A percentile compares a stretch with the other conserved stretches of the same genome.
Evolutionary conservation across 1,139 yeast genomes (phyloP).

Genomic region (Scheffersomyces segobiensis): DNA sequence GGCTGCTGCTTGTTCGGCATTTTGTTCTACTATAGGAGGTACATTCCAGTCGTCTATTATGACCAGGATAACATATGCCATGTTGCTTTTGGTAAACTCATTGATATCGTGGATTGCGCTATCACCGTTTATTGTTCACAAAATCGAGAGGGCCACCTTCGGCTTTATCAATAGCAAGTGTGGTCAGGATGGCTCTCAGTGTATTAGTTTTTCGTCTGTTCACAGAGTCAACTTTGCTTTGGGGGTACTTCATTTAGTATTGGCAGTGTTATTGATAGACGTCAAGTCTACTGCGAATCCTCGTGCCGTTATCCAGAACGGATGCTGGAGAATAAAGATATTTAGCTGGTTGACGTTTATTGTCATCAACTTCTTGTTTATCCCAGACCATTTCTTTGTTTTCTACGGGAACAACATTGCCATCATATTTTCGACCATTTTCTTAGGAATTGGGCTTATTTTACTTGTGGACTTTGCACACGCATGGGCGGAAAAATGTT

Average conservation of each 20-base stretch:
- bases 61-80: conserved; percentile 79
- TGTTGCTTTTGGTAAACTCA: conserved; percentile 74
- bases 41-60: conserved; percentile 65
- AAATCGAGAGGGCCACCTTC: conserved; percentile 72
- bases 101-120: conserved; percentile 88
- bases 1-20: conserved; percentile 76
- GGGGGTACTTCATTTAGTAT: conserved; percentile 71
- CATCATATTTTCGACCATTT: conserved; percentile 77
- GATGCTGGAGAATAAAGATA: conserved; percentile 83
- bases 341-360: conserved; percentile 59
- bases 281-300: conserved; percentile 80
- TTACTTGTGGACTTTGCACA: conserved; percentile 95
- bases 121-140: conserved; percentile 74
- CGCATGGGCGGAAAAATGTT: conserved; percentile 97
- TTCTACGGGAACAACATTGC: conserved; percentile 92
- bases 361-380: conserved; percentile 60
- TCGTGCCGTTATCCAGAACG: conserved; percentile 83
- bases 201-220: conserved; percentile 91
- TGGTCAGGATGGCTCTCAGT: conserved; percentile 80
- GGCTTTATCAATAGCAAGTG: conserved; percentile 61
- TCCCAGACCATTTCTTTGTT: conserved; percentile 86
- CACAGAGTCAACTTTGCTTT: conserved; percentile 88
- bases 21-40: conserved; percentile 62
- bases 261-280: conserved; percentile 68
- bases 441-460: conserved; percentile 86